Evolutionary conservation across 768 basidiomycete genomes (phyloP).

Genomic region (Porphyrellus cyaneotinctus): DNA sequence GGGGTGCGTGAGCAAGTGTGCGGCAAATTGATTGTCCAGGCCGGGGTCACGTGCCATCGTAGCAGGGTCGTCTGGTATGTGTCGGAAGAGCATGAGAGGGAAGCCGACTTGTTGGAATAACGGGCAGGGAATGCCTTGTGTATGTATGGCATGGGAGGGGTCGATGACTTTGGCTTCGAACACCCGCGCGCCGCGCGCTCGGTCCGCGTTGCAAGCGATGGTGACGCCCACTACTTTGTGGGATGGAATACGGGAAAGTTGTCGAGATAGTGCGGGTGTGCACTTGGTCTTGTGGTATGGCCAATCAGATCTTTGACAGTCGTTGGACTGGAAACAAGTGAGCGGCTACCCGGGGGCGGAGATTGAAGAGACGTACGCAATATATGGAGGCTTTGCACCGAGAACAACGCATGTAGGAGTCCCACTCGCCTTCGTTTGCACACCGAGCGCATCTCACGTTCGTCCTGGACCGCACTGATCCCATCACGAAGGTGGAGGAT

Average conservation of each 20-base stretch:
- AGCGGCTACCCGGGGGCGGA: not conserved
- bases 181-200: constrained; percentile 18
- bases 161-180: constrained; percentile 22
- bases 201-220: constrained; percentile 25
- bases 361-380: constrained; percentile 17
- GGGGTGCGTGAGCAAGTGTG: constrained; percentile 29
- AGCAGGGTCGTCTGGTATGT: constrained; percentile 16
- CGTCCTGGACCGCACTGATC: not conserved
- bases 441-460: constrained; percentile 13
- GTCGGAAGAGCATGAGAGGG: constrained; percentile 29
- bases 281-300: constrained; percentile 17
- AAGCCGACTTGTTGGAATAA: constrained; percentile 28
- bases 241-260: not conserved
- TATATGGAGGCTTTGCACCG: constrained; percentile 23
- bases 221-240: constrained; percentile 16
- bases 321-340: constrained; percentile 17
- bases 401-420: constrained; percentile 24
- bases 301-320: constrained; percentile 27
- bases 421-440: constrained; percentile 11
- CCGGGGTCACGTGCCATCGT: constrained; percentile 19
- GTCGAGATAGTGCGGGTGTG: not conserved
- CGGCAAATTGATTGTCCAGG: constrained; percentile 30
- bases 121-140: constrained; percentile 21
- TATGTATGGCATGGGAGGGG: constrained; percentile 26
- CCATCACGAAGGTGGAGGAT: not conserved